Conservation (phyloP, 169 alveolate species). For the Cryptosporidium sp. region DNA sequence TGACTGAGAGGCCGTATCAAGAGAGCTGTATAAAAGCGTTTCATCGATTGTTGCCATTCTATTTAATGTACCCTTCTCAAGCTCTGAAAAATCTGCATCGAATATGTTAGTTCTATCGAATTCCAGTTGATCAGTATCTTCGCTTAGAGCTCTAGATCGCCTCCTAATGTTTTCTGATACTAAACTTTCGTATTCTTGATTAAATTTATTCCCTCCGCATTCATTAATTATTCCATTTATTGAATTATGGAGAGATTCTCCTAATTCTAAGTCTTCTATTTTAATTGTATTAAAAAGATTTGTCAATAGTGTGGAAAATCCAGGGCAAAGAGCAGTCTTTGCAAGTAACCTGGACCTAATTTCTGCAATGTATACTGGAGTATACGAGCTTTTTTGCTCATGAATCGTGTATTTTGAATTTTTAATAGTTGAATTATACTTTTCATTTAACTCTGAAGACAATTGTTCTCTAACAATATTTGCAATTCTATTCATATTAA, state of each 20-base stretch:
- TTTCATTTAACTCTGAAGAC: not conserved
- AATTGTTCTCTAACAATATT: slow-evolving; percentile 1
- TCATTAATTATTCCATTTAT: slow-evolving; percentile 37
- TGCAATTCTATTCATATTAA: slow-evolving; percentile 13
- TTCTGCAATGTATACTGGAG: slow-evolving; percentile 53
- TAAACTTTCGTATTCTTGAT: not conserved
- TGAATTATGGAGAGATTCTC: slow-evolving; percentile 44
- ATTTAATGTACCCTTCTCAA: slow-evolving; percentile 41
- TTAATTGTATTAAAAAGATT: slow-evolving; percentile 52
- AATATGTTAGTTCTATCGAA: not conserved
- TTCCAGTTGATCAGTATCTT: slow-evolving; percentile 8
- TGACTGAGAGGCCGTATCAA: slow-evolving; percentile 13
- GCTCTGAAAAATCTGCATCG: slow-evolving; percentile 36
- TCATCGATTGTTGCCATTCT: slow-evolving; percentile 22
- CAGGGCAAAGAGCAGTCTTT: slow-evolving; percentile 68
- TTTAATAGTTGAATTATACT: not conserved
- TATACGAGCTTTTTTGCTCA: slow-evolving; percentile 34
- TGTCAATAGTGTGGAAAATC: slow-evolving; percentile 47
- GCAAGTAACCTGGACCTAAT: slow-evolving; percentile 71
- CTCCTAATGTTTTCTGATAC: not conserved
- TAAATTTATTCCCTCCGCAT: not conserved
- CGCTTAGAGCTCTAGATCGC: not conserved
- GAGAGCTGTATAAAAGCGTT: not conserved
- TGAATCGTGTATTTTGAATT: not conserved
- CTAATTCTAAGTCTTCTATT: slow-evolving; percentile 25